Percentiles rank a stretch among this genome's conserved stretches.
phyloP scores from a whole-genome alignment of 306 rosid genomes.

The Canavalia ensiformis region DNA sequence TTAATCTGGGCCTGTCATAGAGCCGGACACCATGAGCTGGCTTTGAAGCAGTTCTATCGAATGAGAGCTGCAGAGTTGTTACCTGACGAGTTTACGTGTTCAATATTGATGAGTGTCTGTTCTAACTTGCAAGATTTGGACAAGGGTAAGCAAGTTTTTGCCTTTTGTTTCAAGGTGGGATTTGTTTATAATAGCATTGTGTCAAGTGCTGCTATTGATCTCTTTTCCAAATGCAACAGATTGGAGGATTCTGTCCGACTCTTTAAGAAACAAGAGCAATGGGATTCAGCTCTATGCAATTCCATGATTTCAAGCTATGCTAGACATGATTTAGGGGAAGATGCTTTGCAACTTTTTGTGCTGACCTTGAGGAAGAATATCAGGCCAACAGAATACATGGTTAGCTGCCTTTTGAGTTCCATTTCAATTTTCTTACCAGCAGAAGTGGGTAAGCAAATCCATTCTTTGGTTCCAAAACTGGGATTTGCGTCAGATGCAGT shows the following conservation, averaged over 20 bases:
- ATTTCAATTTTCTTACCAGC: conserved; percentile 60
- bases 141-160: conserved; percentile 83
- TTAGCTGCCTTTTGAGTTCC: conserved; percentile 76
- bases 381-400: conserved; percentile 73
- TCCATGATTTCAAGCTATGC: conserved; percentile 88
- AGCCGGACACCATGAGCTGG: conserved; percentile 65
- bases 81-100: conserved; percentile 79
- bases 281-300: conserved; percentile 73
- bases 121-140: conserved; percentile 68
- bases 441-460: conserved; percentile 73
- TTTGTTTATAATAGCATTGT: conserved; percentile 77
- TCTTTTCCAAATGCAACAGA: conserved; percentile 91
- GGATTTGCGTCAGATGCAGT: conserved; percentile 76
- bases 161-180: conserved; percentile 78
- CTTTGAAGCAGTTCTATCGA: conserved; percentile 63
- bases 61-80: conserved; percentile 59
- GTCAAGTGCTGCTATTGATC: conserved; percentile 81
- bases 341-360: conserved; percentile 68
- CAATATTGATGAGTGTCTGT: conserved; percentile 71
- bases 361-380: conserved; percentile 69
- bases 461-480: conserved; percentile 70
- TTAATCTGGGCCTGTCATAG: conserved; percentile 74
- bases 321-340: conserved; percentile 60
- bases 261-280: conserved; percentile 63
- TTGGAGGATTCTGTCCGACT: conserved; percentile 70